Base-by-base conservation (phyloP, 1,284 basidiomycete genomes). In the Peniophora sp. region DNA sequence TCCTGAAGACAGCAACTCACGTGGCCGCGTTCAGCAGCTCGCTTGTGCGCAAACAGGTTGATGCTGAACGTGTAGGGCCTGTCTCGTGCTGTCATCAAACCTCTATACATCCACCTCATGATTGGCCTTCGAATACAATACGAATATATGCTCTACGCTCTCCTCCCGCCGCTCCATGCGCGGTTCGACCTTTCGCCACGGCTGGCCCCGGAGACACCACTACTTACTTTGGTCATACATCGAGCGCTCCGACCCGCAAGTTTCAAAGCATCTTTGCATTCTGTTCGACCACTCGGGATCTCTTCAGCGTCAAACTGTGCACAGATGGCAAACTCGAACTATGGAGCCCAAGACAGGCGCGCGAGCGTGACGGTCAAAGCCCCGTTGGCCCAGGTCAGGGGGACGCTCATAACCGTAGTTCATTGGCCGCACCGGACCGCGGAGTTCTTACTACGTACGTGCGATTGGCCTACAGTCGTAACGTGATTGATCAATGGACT, bases 321-420 rank as follows among this genome's bases (percentile, higher is more conserved):
- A 68, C 70, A 8, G 76, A 83, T 50, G 86, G 88, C 8, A 68
- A 67, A 37, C 65, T 90, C 3, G 73, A 76, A 51, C 59, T 83
- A 3, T 64, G 61, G 45, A 78, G 74, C n/a, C 64, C 70, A 2
- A 69, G 65, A 2, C 71, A 67, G 48, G 62, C 62, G 6, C 68
- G 58, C 69, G 2, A 64, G 61, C 2, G 62, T 74, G 24, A 67
- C 85, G 23, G 62, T 70, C 22, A 72, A 78, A 50, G 63, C 72
- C 2, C 68, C 65, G 47, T 58, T 86, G 14, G 62, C 69, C 32
- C 76, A 74, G 52, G 68, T 69, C 3, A 73, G 81, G 27, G 90
- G 87, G 87, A 79, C 79, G 1, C 88, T 90, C 61, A 54, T 90
- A 9, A 61, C 75, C 0, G 60, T 90, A 10, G 76, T 86, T 3